Evolutionary conservation across 352 stramenopile species (phyloP).

Genomic region (Phytophthora pinifolia): DNA sequence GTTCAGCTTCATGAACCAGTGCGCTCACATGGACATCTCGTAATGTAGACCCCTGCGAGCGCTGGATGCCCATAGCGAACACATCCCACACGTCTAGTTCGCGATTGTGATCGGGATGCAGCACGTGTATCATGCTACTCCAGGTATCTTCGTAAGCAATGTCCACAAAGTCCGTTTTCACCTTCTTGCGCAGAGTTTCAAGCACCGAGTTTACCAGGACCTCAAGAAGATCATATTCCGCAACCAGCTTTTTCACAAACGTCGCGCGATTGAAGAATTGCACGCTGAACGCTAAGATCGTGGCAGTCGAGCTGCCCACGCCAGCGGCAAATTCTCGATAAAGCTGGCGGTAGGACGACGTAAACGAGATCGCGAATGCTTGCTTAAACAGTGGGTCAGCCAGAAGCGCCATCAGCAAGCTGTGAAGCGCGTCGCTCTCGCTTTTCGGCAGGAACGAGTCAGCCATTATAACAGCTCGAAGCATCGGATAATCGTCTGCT

Average conservation of each 20-base stretch:
- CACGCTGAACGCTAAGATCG: slow-evolving; percentile 92
- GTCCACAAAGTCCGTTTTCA: slow-evolving; percentile 41
- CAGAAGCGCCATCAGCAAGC: slow-evolving; percentile 95
- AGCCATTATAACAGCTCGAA: slow-evolving; percentile 80
- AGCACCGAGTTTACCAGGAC: slow-evolving; percentile 70
- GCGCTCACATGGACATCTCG: slow-evolving; percentile 48
- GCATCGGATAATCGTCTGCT: slow-evolving; percentile 53
- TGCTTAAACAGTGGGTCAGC: slow-evolving; percentile 97
- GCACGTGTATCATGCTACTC: slow-evolving; percentile 43
- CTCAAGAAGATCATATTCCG: slow-evolving; percentile 72
- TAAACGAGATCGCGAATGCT: slow-evolving; percentile 94
- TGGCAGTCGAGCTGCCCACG: slow-evolving; percentile 84
- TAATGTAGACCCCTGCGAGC: slow-evolving; percentile 38
- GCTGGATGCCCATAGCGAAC: slow-evolving; percentile 63
- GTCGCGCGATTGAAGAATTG: slow-evolving; percentile 99
- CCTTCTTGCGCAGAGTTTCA: slow-evolving; percentile 66
- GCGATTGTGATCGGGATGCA: slow-evolving; percentile 33
- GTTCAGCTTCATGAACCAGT: slow-evolving; percentile 46
- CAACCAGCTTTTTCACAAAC: slow-evolving; percentile 91
- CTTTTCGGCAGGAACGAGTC: slow-evolving; percentile 83
- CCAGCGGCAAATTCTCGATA: slow-evolving; percentile 78
- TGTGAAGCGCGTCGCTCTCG: slow-evolving; percentile 85
- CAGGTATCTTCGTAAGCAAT: slow-evolving; percentile 50
- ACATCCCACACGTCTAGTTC: slow-evolving; percentile 68
- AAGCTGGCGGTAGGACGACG: slow-evolving; percentile 90